These are phyloP conservation scores for Cicer arietinum DNA, from an alignment of 306 rosid species.

Conservation along the genomic window DNA sequence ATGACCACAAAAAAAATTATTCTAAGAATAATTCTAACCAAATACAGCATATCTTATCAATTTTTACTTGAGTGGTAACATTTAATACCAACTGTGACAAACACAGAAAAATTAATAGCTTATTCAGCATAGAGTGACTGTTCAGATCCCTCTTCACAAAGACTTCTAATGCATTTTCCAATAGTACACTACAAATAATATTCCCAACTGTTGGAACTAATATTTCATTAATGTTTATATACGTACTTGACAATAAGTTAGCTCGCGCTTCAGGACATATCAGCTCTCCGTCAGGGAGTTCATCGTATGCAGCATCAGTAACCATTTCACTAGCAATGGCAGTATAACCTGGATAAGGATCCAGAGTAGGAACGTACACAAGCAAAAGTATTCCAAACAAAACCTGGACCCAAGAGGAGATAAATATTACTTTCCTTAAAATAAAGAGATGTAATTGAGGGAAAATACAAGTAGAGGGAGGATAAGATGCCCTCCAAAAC, in stretches of 20 bases:
- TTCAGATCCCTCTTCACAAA: background rate
- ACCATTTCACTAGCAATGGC: slow-evolving; percentile 65
- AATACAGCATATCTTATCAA: slow-evolving; percentile 14
- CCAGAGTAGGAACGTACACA: slow-evolving; percentile 76
- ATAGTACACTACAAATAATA: slow-evolving; percentile 16
- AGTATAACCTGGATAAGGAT: slow-evolving; percentile 82
- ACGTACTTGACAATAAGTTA: slow-evolving; percentile 78
- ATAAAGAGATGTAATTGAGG: slow-evolving; percentile 32
- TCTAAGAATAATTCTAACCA: slow-evolving; percentile 7
- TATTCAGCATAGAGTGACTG: slow-evolving; percentile 30
- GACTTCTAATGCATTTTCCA: slow-evolving; percentile 11
- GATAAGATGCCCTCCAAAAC: slow-evolving; percentile 3
- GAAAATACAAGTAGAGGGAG: slow-evolving; percentile 24
- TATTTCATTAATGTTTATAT: slow-evolving; percentile 30
- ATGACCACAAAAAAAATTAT: background rate
- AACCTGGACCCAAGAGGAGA: slow-evolving; percentile 63
- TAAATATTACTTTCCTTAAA: slow-evolving; percentile 25
- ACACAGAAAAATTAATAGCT: slow-evolving; percentile 13
- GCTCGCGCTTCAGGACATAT: slow-evolving; percentile 82
- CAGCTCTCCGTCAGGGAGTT: slow-evolving; percentile 83
- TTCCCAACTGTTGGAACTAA: slow-evolving; percentile 19
- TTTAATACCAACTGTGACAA: slow-evolving; percentile 7
- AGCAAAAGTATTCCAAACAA: slow-evolving; percentile 83
- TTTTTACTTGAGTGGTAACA: slow-evolving; percentile 30
- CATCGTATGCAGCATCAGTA: slow-evolving; percentile 75